Evolutionary conservation across 495 filamentous ascomycete genomes (phyloP), one percentile per base, ranked within the genome.

Genomic region (Penicillium coffeae): DNA sequence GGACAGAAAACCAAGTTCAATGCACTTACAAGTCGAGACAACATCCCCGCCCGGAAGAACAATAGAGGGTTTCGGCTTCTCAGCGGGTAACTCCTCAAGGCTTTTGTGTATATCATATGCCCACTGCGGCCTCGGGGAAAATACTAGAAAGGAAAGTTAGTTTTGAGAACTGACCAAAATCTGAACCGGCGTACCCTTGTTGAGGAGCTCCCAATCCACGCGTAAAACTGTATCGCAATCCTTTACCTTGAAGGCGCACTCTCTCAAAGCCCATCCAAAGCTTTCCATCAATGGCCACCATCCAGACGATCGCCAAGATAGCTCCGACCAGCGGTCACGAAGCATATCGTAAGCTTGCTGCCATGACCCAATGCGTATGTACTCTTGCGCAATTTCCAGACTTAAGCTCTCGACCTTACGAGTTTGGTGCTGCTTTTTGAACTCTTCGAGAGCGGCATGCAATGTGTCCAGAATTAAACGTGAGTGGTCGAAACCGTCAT

Each of bases 191-290:
- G 64, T 63, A 90, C 86, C 70, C 49, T 68, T 72, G 55, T 83
- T 84, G 50, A 88, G 68, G 25, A 96, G 74, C 60, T 96, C 92
- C 82, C 90, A 92, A 44, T 89, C 84, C n/a, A 92, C 84, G 30
- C 80, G 77, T 21, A 96, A 60, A 8, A 91, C 68, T 12, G 81
- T 77, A 34, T 84, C 83, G 10, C 73, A 73, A 53, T 90, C 81
- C 10, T 82, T 78, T 10, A 75, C 62, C 42, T 77, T 76, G 0
- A 75, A 57, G 3, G 91, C 91, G 51, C 86, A 88, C 48, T 88
- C 75, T 54, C 89, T 79, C 34, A 95, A 71, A 8, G 76, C 73
- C 85, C 86, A 88, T 45, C 82, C 75, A 42, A 93, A 74, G 37
- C 86, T 83, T 61, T 83, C 82, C 45, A 88, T 81, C 8, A 90